phyloP scores from a whole-genome alignment of 2,329 filamentous ascomycete genomes.

The Elsinoe fawcettii region DNA sequence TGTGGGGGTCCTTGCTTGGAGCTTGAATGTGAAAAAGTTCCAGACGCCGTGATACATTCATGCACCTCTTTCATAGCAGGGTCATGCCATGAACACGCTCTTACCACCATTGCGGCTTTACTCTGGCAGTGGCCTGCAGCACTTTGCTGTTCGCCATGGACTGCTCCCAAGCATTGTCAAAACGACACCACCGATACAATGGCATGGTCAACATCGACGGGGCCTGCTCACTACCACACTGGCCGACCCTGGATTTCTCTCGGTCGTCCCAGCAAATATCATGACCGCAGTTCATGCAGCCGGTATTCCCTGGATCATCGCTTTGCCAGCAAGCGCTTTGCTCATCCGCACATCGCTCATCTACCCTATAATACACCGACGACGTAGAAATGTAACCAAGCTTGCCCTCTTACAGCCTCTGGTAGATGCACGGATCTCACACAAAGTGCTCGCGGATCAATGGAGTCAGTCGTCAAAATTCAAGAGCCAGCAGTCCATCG shows the following conservation, averaged over 20 bases:
- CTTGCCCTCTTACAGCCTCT: constrained; percentile 11
- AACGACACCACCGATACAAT: background rate
- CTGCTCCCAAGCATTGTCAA: background rate
- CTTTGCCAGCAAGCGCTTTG: background rate
- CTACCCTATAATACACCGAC: background rate
- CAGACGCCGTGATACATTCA: background rate
- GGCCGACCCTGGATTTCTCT: background rate
- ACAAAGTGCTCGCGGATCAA: background rate
- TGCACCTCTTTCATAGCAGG: too few species aligned
- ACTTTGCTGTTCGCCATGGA: background rate
- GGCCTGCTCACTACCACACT: constrained; percentile 11
- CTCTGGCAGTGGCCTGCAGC: background rate
- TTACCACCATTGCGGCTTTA: background rate
- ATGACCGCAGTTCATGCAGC: constrained; percentile 1
- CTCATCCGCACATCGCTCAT: constrained; percentile 7
- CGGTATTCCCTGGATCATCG: constrained; percentile 8
- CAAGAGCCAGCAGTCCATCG: background rate
- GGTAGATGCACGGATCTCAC: constrained; percentile 6
- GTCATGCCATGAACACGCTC: background rate
- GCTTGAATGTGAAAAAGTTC: background rate
- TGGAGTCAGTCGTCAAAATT: constrained; percentile 9
- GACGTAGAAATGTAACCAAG: constrained; percentile 2
- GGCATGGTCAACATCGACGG: background rate
- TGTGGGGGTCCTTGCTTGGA: background rate
- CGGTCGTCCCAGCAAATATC: constrained; percentile 3